Conservation (phyloP, 2,329 filamentous ascomycete genomes). For the Cladobotryum protrusum region DNA sequence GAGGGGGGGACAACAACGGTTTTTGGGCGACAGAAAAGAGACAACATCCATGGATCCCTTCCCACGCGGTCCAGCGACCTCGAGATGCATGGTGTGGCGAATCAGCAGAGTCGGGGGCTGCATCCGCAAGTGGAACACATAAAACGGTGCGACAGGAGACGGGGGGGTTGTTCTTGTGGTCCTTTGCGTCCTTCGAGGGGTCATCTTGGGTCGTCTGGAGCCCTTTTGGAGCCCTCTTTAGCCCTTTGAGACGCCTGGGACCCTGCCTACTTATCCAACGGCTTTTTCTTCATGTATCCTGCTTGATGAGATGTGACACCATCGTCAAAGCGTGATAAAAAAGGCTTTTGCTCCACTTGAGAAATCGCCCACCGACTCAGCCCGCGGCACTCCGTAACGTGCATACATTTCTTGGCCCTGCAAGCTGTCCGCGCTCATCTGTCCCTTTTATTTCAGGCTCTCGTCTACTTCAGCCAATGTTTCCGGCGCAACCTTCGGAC, state of each 20-base stretch:
- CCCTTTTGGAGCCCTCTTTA: too few species aligned
- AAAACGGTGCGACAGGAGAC: constrained; percentile 2
- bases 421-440: too few species aligned
- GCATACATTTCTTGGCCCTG: too few species aligned
- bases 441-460: background rate
- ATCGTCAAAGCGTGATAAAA: background rate
- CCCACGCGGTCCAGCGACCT: background rate
- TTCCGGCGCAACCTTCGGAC: too few species aligned
- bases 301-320: background rate
- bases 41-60: background rate
- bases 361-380: background rate
- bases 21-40: background rate
- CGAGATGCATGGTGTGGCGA: background rate
- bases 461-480: background rate
- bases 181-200: too few species aligned
- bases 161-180: too few species aligned
- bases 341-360: background rate
- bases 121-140: background rate
- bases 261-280: background rate
- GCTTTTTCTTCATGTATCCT: background rate
- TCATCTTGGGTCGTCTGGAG: too few species aligned
- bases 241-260: too few species aligned
- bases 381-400: background rate
- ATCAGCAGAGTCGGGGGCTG: background rate
- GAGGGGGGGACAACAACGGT: background rate